Base-by-base conservation (phyloP, 2,329 filamentous ascomycete species). In the Aureobasidium leucospermi region DNA sequence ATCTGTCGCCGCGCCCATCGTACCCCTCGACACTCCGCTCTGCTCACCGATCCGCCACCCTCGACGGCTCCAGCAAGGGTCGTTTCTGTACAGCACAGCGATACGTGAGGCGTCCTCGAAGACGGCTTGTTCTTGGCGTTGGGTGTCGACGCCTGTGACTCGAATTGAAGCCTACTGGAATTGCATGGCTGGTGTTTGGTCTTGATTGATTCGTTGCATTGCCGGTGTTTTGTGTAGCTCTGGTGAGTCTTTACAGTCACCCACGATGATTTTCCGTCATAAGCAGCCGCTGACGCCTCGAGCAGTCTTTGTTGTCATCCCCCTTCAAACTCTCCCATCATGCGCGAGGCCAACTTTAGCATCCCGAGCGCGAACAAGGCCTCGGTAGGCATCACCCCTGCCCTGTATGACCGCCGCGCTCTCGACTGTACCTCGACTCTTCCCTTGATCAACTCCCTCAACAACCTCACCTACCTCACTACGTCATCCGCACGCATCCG, bases 341-440 rank as follows among this genome's bases (percentile, higher is more conserved):
- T 99, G 94, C 90, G 94, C 80, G 94, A 99, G 84, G 92, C 96
- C 79, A 97, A 97, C 78, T 97, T 97, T 78, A 96, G 92, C 79
- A 96, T 97, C 74, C 93, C 94, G 58, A 96, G 94, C 82, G 91
- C 95, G 83, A 97, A 97, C 78, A 97, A 97, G 87, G 94, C 94
- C 70, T 96, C 93, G 61, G 92, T 96, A 71, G 93, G 93, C 76
- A 99, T 99, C 78, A 99, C 94, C 66, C 96, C 94, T 60, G 95
- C 94, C 73, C 84, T 99, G 63, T 99, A 99, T 75, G 94, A 99
- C 78, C 90, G 94, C 66, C 88, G 94, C 73, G 94, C 94, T 52
- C 88, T 99, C 69, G 94, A 99, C 75, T 99, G 94, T 79, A 99
- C 94, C 58, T 99, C 94, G 39, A 99, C 94, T 0, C 82, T 99